Evolutionary conservation across 2,329 filamentous ascomycete genomes (phyloP), one percentile per base, ranked within the genome.

Genomic region (Shiraia sp.): DNA sequence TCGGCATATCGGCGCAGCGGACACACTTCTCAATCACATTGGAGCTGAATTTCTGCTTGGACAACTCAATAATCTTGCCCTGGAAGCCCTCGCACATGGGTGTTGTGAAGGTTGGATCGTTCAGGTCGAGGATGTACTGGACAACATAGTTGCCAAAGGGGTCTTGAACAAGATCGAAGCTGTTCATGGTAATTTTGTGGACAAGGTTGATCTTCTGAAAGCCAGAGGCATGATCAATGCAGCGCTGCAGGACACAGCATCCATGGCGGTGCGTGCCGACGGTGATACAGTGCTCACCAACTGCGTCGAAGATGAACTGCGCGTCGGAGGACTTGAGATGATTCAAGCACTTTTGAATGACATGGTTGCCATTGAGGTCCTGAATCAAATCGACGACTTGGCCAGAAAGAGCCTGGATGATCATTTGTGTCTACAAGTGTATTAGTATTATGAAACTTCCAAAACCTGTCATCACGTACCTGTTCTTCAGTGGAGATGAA

Each of bases 141-240:
- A 99, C 88, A 36, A 99, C 93, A 55, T 99, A 99, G 72, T 99
- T 99, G 65, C 93, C 93, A 58, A 96, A 99, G 0, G 93, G 92
- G 68, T 99, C 93, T 69, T 96, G 90, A 14, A 99, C 90, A 9
- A 99, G 82, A 26, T 86, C 78, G 54, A 89, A 87, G n/a, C 91
- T 90, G 65, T 96, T 87, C 40, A 85, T 79, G 1, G 91, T 96
- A 69, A 99, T 97, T 64, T 88, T 82, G 46, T 81, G 77, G 53
- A 99, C 90, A 49, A 99, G 79, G 74, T 88, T 87, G 45, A 85
- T 79, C 75, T 95, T 96, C 74, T 99, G 93, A 26, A 86, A 78
- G 45, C 90, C 90, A 36, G 90, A 88, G 24, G 93, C 92, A 70
- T 99, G 93, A 61, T 99, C 93, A 60, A 99, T 96, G 76, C 93